These are phyloP conservation scores for Cyclotella sp. DNA, from an alignment of 108 stramenopile genomes.

Conservation along the genomic window DNA sequence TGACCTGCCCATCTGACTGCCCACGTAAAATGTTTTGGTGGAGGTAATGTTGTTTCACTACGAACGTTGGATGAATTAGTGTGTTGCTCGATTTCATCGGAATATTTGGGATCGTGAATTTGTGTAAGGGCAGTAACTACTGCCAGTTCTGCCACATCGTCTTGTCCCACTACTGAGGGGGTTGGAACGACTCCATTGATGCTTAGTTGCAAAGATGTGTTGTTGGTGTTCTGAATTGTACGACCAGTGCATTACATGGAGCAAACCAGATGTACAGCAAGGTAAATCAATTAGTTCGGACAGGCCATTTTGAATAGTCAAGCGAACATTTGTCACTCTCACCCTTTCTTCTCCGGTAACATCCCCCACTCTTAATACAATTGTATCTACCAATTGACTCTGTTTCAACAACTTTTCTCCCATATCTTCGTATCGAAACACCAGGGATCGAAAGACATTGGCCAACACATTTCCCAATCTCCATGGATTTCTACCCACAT, in stretches of 20 bases:
- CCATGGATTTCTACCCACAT: conserved; percentile 58
- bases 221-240: conserved; percentile 48
- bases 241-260: too few relatives aligned
- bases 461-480: conserved; percentile 57
- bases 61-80: not conserved
- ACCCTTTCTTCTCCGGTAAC: conserved; percentile 63
- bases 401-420: conserved; percentile 61
- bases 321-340: not conserved
- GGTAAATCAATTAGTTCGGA: not conserved
- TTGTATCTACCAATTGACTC: conserved; percentile 65
- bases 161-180: conserved; percentile 64
- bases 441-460: conserved; percentile 63
- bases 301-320: not conserved
- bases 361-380: conserved; percentile 74
- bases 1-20: conserved; percentile 48
- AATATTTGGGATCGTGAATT: not conserved
- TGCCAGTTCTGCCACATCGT: conserved; percentile 80
- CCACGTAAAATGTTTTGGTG: conserved; percentile 43
- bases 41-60: not conserved
- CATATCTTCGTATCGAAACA: conserved; percentile 74
- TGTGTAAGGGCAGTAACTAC: conserved; percentile 57
- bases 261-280: not conserved
- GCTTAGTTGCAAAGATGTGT: conserved; percentile 65
- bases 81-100: not conserved
- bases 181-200: conserved; percentile 52